A percentile compares a stretch with the other conserved stretches of the same genome.
These are phyloP conservation scores for Salix viminalis DNA, from an alignment of 345 rosid species.

Conservation along the genomic window DNA sequence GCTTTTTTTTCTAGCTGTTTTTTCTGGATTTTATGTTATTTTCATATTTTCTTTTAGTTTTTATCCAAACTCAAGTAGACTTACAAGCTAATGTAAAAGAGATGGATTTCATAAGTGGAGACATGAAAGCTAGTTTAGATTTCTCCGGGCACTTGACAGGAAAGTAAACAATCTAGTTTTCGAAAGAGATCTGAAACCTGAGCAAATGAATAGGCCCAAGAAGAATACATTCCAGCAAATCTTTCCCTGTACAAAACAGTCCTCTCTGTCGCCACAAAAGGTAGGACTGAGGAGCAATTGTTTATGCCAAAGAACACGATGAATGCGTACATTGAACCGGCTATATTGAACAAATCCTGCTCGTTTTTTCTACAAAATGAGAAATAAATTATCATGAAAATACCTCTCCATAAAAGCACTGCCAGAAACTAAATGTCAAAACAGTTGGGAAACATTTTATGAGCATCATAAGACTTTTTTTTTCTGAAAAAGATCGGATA, in stretches of 20 bases:
- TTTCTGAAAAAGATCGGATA: too few relatives aligned
- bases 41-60: too few relatives aligned
- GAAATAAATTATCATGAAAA: not conserved
- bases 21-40: too few relatives aligned
- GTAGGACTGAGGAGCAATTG: not conserved
- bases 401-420: not conserved
- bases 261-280: not conserved
- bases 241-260: not conserved
- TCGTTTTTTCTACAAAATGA: not conserved
- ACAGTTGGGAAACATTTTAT: not conserved
- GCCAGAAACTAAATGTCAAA: not conserved
- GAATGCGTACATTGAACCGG: not conserved
- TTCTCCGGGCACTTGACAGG: not conserved
- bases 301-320: not conserved
- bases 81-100: too few relatives aligned
- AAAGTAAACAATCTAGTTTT: not conserved
- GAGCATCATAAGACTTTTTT: too few relatives aligned
- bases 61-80: too few relatives aligned
- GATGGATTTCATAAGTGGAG: too few relatives aligned
- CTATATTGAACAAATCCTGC: not conserved
- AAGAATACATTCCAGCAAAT: constrained; percentile 2
- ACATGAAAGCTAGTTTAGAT: not conserved
- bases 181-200: constrained; percentile 29
- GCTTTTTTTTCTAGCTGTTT: too few relatives aligned
- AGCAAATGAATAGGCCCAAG: constrained; percentile 25